Evolutionary conservation across 2,329 filamentous ascomycete genomes (phyloP).

Genomic region (Xylariaceae sp.): DNA sequence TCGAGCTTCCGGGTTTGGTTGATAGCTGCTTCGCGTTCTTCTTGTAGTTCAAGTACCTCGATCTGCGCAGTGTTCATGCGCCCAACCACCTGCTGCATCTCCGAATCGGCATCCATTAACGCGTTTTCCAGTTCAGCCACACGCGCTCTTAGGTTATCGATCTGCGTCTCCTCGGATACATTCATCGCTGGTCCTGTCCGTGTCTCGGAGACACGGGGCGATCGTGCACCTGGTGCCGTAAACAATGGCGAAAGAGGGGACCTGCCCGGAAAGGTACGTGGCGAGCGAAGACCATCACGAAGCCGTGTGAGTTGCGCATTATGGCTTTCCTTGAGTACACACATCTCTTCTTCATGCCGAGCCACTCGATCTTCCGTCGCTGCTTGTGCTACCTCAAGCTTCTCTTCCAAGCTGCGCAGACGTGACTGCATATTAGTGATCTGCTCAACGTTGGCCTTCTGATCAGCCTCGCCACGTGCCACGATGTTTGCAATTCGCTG

Average conservation of each 20-base stretch:
- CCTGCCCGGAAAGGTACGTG: constrained; percentile 53
- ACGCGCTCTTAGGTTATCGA: constrained; percentile 71
- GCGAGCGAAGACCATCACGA: constrained; percentile 51
- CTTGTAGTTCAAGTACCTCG: constrained; percentile 76
- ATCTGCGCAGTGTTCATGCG: constrained; percentile 82
- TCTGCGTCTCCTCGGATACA: constrained; percentile 70
- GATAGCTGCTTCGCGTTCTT: constrained; percentile 71
- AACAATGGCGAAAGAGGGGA: constrained; percentile 63
- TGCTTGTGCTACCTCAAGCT: constrained; percentile 77
- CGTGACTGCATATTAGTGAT: constrained; percentile 82
- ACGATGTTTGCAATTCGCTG: constrained; percentile 77
- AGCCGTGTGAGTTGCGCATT: constrained; percentile 74
- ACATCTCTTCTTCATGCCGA: constrained; percentile 83
- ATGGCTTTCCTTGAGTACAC: constrained; percentile 71
- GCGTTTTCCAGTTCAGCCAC: constrained; percentile 85
- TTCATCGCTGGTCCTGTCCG: constrained; percentile 56
- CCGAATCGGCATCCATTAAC: constrained; percentile 68
- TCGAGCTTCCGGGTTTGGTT: constrained; percentile 69
- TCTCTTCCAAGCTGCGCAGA: constrained; percentile 79
- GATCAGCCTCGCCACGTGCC: constrained; percentile 77
- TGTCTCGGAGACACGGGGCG: constrained; percentile 51
- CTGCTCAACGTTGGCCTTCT: constrained; percentile 73
- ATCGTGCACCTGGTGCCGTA: constrained; percentile 43
- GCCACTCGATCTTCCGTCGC: constrained; percentile 80
- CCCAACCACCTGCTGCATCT: constrained; percentile 81